phyloP scores from a whole-genome alignment of 2,329 filamentous ascomycete genomes.

The Fusarium albosuccineum region DNA sequence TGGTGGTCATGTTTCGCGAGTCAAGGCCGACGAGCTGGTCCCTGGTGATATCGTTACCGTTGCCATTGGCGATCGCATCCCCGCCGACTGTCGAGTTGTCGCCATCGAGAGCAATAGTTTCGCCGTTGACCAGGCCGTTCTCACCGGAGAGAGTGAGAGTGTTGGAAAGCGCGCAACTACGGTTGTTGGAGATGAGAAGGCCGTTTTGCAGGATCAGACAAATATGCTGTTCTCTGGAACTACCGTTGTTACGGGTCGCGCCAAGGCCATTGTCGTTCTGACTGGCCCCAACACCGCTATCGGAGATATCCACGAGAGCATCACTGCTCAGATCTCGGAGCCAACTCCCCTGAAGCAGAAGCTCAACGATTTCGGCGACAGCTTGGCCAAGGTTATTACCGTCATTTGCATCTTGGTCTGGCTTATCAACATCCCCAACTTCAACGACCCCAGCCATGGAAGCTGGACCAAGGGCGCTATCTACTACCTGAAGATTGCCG shows the following conservation, averaged over 20 bases:
- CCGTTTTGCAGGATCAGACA: slow-evolving; percentile 96
- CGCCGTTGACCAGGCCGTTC: slow-evolving; percentile 93
- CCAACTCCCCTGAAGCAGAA: slow-evolving; percentile 98
- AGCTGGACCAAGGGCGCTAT: slow-evolving; percentile 97
- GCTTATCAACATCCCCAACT: slow-evolving; percentile 98
- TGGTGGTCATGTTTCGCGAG: slow-evolving; percentile 77
- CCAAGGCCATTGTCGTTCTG: slow-evolving; percentile 88
- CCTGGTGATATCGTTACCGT: slow-evolving; percentile 93
- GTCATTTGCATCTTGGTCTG: slow-evolving; percentile 96
- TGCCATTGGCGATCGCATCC: slow-evolving; percentile 90
- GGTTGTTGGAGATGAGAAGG: slow-evolving; percentile 80
- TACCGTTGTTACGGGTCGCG: slow-evolving; percentile 94
- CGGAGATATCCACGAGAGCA: slow-evolving; percentile 98
- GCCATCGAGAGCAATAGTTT: slow-evolving; percentile 98
- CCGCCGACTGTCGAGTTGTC: slow-evolving; percentile 91
- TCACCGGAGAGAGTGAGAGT: slow-evolving; percentile 98
- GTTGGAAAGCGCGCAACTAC: slow-evolving; percentile 83
- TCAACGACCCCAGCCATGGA: slow-evolving; percentile 93
- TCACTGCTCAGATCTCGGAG: slow-evolving; percentile 96
- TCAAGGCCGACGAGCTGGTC: slow-evolving; percentile 97
- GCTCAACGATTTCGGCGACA: slow-evolving; percentile 97
- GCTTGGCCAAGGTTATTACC: slow-evolving; percentile 96
- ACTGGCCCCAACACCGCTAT: slow-evolving; percentile 94
- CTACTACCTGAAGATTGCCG: slow-evolving; percentile 99
- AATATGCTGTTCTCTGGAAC: slow-evolving; percentile 99